Evolutionary conservation across 192 early-diverging fungal genomes (phyloP).

Genomic region (Linnemannia schmuckeri): DNA sequence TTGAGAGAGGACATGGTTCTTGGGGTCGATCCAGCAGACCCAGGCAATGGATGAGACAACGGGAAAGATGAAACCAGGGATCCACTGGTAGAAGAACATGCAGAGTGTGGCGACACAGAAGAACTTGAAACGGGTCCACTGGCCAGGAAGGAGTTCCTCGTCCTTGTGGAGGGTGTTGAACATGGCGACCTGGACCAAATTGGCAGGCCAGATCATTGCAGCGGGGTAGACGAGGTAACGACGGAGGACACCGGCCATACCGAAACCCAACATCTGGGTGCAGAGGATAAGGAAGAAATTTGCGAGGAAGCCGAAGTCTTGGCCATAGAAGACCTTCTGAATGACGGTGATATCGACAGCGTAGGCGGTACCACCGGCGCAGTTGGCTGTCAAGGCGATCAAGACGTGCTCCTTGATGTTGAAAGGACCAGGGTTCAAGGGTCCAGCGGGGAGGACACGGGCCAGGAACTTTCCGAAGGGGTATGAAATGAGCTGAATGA

Average conservation of each 20-base stretch:
- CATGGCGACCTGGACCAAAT: slow-evolving; percentile 64
- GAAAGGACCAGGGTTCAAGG: slow-evolving; percentile 62
- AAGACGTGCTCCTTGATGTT: slow-evolving; percentile 79
- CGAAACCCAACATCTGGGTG: slow-evolving; percentile 65
- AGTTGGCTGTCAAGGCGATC: slow-evolving; percentile 66
- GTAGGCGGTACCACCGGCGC: slow-evolving; percentile 64
- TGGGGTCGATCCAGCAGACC: slow-evolving; percentile 21
- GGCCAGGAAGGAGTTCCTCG: slow-evolving; percentile 19
- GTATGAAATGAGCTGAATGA: slow-evolving; percentile 52
- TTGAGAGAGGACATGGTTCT: not conserved
- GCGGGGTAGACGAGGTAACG: slow-evolving; percentile 83
- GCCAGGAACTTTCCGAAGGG: slow-evolving; percentile 55
- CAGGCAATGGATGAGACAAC: slow-evolving; percentile 13
- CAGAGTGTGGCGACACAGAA: slow-evolving; percentile 41
- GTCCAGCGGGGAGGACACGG: slow-evolving; percentile 66
- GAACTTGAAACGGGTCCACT: slow-evolving; percentile 40
- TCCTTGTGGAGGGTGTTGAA: slow-evolving; percentile 57
- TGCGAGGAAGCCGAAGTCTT: slow-evolving; percentile 63
- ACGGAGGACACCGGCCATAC: slow-evolving; percentile 82
- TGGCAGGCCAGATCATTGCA: slow-evolving; percentile 87
- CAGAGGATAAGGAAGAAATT: slow-evolving; percentile 67
- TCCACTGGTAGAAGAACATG: slow-evolving; percentile 62
- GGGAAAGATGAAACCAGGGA: slow-evolving; percentile 52
- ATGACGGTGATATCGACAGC: slow-evolving; percentile 71
- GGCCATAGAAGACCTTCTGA: slow-evolving; percentile 69